phyloP scores from a whole-genome alignment of 148 eudicot genomes.

The Chenopodium quinoa region DNA sequence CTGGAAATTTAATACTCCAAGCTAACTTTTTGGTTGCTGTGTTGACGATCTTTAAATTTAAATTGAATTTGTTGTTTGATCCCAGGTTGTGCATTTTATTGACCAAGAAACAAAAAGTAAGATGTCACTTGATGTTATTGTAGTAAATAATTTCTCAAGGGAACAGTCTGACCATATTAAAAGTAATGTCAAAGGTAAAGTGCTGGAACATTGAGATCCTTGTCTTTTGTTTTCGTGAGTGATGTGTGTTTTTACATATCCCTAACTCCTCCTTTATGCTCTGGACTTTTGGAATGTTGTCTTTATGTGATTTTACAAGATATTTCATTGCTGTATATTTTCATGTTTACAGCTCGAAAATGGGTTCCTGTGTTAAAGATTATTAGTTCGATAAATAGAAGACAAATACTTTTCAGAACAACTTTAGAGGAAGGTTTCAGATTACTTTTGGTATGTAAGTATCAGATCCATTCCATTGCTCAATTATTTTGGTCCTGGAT shows the following conservation, averaged over 20 bases:
- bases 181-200: slow-evolving; percentile 24
- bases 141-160: slow-evolving; percentile 34
- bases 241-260: not conserved
- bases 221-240: not conserved
- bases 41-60: not conserved
- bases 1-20: not conserved
- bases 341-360: slow-evolving; percentile 37
- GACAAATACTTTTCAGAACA: slow-evolving; percentile 55
- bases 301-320: not conserved
- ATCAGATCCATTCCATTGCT: not conserved
- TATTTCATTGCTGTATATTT: not conserved
- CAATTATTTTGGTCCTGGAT: not conserved
- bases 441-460: slow-evolving; percentile 49
- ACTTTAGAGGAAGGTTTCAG: slow-evolving; percentile 40
- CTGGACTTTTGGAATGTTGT: not conserved
- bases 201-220: not conserved
- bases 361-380: slow-evolving; percentile 34
- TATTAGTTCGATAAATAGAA: slow-evolving; percentile 56
- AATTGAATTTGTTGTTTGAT: not conserved
- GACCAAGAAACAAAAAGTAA: slow-evolving; percentile 38
- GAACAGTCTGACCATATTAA: slow-evolving; percentile 31
- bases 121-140: slow-evolving; percentile 37
- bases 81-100: slow-evolving; percentile 63
- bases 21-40: not conserved
- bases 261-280: not conserved